Base-by-base conservation (phyloP, 352 stramenopile genomes). In the Phytophthora europaea region DNA sequence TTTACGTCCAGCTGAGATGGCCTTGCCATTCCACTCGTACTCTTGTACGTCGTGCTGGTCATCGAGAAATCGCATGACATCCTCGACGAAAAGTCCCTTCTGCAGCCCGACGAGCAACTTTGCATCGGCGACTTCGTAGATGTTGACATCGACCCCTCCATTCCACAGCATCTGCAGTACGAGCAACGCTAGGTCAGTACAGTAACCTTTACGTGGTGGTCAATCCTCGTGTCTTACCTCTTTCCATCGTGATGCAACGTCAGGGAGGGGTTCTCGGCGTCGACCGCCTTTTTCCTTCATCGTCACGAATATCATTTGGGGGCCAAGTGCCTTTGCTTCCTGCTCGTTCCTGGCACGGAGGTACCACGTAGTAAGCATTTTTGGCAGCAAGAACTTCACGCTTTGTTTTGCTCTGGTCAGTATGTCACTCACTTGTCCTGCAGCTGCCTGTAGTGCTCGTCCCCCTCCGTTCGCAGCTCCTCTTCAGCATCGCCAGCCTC, bases 301-400 rank as follows among this genome's bases (percentile, higher is more conserved):
- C 45, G 83, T 92, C 61, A 94, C 86, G 55, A 95, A 95, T 7
- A 95, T 73, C 88, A 95, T 94, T 53, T 94, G 88, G 10, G 88
- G 86, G 6, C 86, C 86, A n/a, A 90, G 52, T 4, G 67, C 57
- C 61, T 89, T 90, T 34, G 83, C 82, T 33, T 88, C 76, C 4
- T 64, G 66, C 7, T 78, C 67, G 28, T 61, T 79, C 38, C 82
- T 93, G 53, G 12, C 7, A 38, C 23, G 59, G n/a, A 9, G 43
- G 16, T 22, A 7, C 18, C 4, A 51, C 34, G 9, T 12, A 15
- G 7, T 43, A 15, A 43, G 34, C 34, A 51, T 50, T 6, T 16
- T 45, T 15, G 48, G 7, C 51, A 73, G 23, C 67, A 38, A 67
- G 34, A 20, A 50, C 47, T 10, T 23, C n/a, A 52, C 26, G 43